These are phyloP conservation scores for Tricholoma furcatifolium DNA, from an alignment of 768 basidiomycete genomes.

Conservation along the genomic window DNA sequence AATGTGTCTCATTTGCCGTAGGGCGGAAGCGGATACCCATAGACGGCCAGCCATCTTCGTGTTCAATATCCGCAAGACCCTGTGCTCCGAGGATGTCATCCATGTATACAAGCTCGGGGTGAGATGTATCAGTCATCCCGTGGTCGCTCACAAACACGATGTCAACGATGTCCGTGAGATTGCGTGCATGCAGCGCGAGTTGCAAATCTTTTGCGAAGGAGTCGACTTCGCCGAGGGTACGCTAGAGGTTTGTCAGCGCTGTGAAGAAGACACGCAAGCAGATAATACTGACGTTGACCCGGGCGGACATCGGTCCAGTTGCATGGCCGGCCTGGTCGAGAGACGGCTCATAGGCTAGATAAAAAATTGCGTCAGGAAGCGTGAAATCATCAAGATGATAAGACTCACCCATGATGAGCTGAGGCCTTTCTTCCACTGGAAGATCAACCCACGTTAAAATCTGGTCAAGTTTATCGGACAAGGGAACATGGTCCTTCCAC, in stretches of 20 bases:
- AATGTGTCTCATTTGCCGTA: slow-evolving; percentile 53
- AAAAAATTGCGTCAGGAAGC: slow-evolving; percentile 8
- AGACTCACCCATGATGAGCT: slow-evolving; percentile 65
- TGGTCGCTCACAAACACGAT: slow-evolving; percentile 89
- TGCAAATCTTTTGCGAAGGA: slow-evolving; percentile 71
- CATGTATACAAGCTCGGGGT: slow-evolving; percentile 71
- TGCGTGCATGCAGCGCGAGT: slow-evolving; percentile 59
- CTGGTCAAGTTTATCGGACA: slow-evolving; percentile 71
- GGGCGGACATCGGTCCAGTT: slow-evolving; percentile 64
- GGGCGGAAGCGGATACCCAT: slow-evolving; percentile 79
- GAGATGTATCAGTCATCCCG: slow-evolving; percentile 90
- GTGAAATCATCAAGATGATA: slow-evolving; percentile 10
- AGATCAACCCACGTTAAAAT: slow-evolving; percentile 82
- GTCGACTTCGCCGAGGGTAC: slow-evolving; percentile 69
- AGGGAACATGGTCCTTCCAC: slow-evolving; percentile 70
- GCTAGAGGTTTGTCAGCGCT: slow-evolving; percentile 31
- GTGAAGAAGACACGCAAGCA: neutral
- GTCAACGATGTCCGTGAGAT: slow-evolving; percentile 82
- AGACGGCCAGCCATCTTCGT: slow-evolving; percentile 88
- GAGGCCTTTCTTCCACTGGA: slow-evolving; percentile 68
- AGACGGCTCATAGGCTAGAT: slow-evolving; percentile 76
- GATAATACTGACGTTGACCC: slow-evolving; percentile 59
- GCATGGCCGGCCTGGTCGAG: slow-evolving; percentile 83
- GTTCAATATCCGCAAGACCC: slow-evolving; percentile 59
- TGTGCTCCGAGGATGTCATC: slow-evolving; percentile 77